Base-by-base conservation (phyloP, 108 stramenopile genomes). In the Parmales sp. region DNA sequence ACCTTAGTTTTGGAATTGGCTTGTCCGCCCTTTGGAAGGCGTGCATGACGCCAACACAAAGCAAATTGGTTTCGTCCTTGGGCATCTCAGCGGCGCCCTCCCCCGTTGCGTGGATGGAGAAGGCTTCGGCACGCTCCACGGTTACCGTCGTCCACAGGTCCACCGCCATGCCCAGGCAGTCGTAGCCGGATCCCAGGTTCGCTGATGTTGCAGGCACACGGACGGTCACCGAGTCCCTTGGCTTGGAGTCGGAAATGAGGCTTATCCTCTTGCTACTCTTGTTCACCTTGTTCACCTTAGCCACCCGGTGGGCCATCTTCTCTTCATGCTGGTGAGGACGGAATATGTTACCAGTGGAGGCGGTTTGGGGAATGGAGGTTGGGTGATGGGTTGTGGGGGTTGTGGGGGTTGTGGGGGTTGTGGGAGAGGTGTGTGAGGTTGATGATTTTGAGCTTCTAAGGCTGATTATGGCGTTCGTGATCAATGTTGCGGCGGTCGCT, bases 91-190 rank as follows among this genome's bases (percentile, higher is more conserved):
- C 82, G 18, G 89, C 90, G 18, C 90, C 90, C 18, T 94, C 90
- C 7, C 93, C 93, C 69, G 88, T 86, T 18, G 86, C 89, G 26
- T 85, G 87, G 51, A 94, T 97, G 73, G 87, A 87, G 72, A 99
- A 98, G 50, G 75, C 81, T 22, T 93, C 93, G 5, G 88, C 66
- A 29, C 95, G 85, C 45, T 80, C 72, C 26, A 97, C 95, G 5
- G 95, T 95, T 0, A 96, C 87, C 74, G 97, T 96, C 0, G 87
- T 88, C 98, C 98, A 99, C 70, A 99, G 82, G 79, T 97, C 95
- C 34, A 99, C 91, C 8, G 95, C 95, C 83, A 96, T 86, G 1
- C 98, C 97, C 64, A 98, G 83, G 76, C 92, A 95, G 71, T 98
- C 97, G 74, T 89, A 98, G 71, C 97, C 97, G 1, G 95, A 94